Conservation (phyloP, 805 yeast species). For the Spathaspora arborariae region DNA sequence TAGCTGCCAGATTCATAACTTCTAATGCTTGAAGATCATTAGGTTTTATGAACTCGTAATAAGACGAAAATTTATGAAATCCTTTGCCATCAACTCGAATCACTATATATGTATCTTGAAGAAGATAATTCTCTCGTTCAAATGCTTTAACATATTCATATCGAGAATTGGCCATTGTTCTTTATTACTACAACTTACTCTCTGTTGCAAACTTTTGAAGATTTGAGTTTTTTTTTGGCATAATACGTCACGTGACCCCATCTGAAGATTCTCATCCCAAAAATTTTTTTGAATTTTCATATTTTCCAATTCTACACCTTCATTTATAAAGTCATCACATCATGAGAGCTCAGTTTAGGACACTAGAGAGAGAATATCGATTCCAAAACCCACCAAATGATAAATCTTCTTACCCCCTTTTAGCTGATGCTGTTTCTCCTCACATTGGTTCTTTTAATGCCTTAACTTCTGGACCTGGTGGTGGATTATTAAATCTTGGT, state of each 20-base stretch:
- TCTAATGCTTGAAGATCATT: conserved; percentile 75
- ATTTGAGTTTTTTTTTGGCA: not conserved
- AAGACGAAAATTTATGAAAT: conserved; percentile 77
- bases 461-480: conserved; percentile 80
- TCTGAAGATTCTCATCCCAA: not conserved
- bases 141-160: conserved; percentile 83
- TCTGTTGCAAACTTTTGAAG: not conserved
- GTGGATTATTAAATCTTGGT: conserved; percentile 80
- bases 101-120: conserved; percentile 80
- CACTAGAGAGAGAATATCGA: conserved; percentile 83
- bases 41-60: conserved; percentile 79
- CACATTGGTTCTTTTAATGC: conserved; percentile 97
- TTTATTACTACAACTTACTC: not conserved
- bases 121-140: conserved; percentile 67
- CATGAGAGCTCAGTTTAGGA: conserved; percentile 62
- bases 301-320: not conserved
- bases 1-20: conserved; percentile 81
- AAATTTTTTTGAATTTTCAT: not conserved
- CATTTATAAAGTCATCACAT: conserved; percentile 4
- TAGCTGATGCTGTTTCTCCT: conserved; percentile 88
- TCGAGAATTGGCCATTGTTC: conserved; percentile 73
- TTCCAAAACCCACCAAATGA: conserved; percentile 89
- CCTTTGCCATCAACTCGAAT: conserved; percentile 92
- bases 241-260: not conserved
- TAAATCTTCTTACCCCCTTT: conserved; percentile 65